Percentiles rank a stretch among this genome's conserved stretches.
phyloP scores from a whole-genome alignment of 148 eudicot genomes.

The Polygonum maritimum region DNA sequence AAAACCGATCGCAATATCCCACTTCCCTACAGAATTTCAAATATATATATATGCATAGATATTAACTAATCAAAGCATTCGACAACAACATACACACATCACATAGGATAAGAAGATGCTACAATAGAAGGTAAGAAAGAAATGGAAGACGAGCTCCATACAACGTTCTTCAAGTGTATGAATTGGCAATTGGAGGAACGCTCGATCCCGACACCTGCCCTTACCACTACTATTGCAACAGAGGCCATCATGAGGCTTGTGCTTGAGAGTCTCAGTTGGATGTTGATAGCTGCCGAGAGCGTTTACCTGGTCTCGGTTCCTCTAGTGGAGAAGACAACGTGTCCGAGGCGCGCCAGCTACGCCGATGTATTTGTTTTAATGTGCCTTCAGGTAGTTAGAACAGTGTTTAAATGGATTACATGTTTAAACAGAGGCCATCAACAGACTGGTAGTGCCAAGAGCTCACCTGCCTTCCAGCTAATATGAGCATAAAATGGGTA shows the following conservation, averaged over 20 bases:
- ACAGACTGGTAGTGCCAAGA: too few species aligned
- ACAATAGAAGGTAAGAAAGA: conserved; percentile 2
- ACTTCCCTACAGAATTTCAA: background rate
- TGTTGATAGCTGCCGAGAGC: conserved; percentile 29
- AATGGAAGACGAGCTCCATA: conserved; percentile 21
- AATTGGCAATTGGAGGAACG: conserved; percentile 57
- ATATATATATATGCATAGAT: conserved; percentile 12
- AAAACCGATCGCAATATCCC: background rate
- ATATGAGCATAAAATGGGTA: too few species aligned
- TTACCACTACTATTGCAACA: conserved; percentile 53
- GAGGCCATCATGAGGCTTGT: conserved; percentile 21
- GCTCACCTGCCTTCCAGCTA: too few species aligned
- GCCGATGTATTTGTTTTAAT: conserved; percentile 31
- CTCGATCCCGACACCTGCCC: conserved; percentile 49
- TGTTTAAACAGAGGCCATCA: too few species aligned
- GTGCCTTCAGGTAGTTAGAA: conserved; percentile 19
- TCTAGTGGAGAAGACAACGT: conserved; percentile 15
- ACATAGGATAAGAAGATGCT: background rate
- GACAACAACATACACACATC: background rate
- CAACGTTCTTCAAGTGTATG: conserved; percentile 40
- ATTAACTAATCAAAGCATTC: background rate
- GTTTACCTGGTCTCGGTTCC: conserved; percentile 21
- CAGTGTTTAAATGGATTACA: too few species aligned
- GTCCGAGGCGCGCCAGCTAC: conserved; percentile 19
- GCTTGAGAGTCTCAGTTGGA: conserved; percentile 32